phyloP scores from a whole-genome alignment of 306 rosid genomes.

The Benincasa hispida region DNA sequence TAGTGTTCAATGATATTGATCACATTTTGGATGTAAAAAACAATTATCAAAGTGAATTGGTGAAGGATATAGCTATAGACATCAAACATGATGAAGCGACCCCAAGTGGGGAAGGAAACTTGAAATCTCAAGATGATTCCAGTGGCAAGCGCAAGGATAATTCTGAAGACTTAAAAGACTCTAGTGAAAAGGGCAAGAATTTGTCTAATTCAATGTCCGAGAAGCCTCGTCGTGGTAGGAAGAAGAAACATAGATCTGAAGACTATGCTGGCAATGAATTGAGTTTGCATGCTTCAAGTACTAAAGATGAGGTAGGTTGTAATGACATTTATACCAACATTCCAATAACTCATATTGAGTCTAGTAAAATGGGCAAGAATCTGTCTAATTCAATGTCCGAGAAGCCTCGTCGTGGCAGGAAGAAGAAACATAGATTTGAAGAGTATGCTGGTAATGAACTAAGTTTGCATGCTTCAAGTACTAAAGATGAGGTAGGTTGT shows the following conservation, averaged over 20 bases:
- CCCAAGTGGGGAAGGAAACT: neutral
- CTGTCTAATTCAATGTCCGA: slow-evolving; percentile 30
- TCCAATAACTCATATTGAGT: neutral
- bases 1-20: slow-evolving; percentile 29
- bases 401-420: slow-evolving; percentile 13
- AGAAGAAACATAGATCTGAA: slow-evolving; percentile 11
- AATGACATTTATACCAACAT: slow-evolving; percentile 13
- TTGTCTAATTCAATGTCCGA: slow-evolving; percentile 30
- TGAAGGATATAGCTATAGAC: neutral
- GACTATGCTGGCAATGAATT: slow-evolving; percentile 13
- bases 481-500: slow-evolving; percentile 26
- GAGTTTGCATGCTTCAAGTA: slow-evolving; percentile 8
- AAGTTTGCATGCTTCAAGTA: slow-evolving; percentile 7
- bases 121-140: slow-evolving; percentile 6
- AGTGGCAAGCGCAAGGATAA: slow-evolving; percentile 18
- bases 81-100: slow-evolving; percentile 2
- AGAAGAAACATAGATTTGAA: slow-evolving; percentile 11
- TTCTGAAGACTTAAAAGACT: slow-evolving; percentile 4
- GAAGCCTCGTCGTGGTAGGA: slow-evolving; percentile 13
- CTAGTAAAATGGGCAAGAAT: slow-evolving; percentile 20
- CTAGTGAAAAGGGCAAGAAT: slow-evolving; percentile 23
- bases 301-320: slow-evolving; percentile 26
- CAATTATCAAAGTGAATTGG: slow-evolving; percentile 8
- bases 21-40: slow-evolving; percentile 17
- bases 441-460: slow-evolving; percentile 13